These are phyloP conservation scores for Podaxis sp. DNA, from an alignment of 768 basidiomycete genomes.

Conservation along the genomic window DNA sequence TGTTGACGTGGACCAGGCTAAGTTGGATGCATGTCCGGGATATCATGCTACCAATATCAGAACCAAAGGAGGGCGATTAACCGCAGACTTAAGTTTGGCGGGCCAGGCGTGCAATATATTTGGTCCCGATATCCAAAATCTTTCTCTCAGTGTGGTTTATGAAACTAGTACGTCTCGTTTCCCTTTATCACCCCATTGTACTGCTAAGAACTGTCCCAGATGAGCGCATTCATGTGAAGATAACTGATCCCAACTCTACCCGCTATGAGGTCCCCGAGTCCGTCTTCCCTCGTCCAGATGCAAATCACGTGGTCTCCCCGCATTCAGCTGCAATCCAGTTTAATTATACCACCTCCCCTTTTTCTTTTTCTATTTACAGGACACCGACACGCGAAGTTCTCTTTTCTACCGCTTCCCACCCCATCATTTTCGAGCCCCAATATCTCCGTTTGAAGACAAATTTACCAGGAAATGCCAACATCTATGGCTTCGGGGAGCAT, in stretches of 20 bases:
- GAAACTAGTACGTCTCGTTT: constrained; percentile 45
- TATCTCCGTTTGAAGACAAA: constrained; percentile 71
- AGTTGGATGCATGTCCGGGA: constrained; percentile 61
- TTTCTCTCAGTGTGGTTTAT: constrained; percentile 54
- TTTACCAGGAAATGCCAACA: constrained; percentile 60
- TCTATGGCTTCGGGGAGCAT: constrained; percentile 81
- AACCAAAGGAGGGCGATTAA: constrained; percentile 36
- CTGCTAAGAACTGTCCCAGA: constrained; percentile 28
- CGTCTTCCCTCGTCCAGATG: constrained; percentile 55
- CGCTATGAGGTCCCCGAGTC: constrained; percentile 68
- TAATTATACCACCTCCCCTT: constrained; percentile 60
- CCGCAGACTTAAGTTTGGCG: constrained; percentile 50
- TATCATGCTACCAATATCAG: constrained; percentile 53
- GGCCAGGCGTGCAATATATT: constrained; percentile 58
- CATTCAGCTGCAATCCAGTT: constrained; percentile 49
- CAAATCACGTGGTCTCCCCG: constrained; percentile 26
- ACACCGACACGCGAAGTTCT: constrained; percentile 49
- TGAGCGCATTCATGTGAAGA: constrained; percentile 63
- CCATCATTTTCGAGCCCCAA: constrained; percentile 75
- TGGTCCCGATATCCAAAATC: constrained; percentile 49
- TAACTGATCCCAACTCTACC: constrained; percentile 45
- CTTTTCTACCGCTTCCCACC: constrained; percentile 58
- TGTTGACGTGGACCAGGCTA: constrained; percentile 28
- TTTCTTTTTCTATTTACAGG: constrained; percentile 59
- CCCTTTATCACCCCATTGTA: not conserved